A percentile compares a stretch with the other conserved stretches of the same genome.
Evolutionary conservation across 2,329 filamentous ascomycete species (phyloP).

Genomic region (Helminthosporium solani): DNA sequence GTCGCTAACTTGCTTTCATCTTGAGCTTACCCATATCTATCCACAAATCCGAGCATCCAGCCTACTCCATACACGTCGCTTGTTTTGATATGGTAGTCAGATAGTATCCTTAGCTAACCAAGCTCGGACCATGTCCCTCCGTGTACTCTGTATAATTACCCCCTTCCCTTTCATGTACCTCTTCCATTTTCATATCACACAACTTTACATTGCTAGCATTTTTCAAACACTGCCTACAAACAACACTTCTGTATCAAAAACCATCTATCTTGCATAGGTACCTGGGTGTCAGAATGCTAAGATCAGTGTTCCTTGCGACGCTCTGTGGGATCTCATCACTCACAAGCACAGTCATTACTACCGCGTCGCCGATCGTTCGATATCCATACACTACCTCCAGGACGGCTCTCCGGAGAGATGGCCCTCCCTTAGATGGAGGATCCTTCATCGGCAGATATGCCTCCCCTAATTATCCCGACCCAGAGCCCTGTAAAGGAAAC

Average conservation of each 20-base stretch:
- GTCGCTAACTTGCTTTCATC: neutral
- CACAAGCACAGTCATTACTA: neutral
- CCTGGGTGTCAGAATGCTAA: slow-evolving; percentile 5
- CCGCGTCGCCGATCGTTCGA: neutral
- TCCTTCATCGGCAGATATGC: neutral
- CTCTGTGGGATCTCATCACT: slow-evolving; percentile 10
- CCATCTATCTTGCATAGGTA: slow-evolving; percentile 5
- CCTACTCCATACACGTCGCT: neutral
- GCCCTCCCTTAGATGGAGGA: neutral
- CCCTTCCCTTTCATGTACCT: neutral
- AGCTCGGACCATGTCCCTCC: too few species aligned
- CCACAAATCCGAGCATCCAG: neutral
- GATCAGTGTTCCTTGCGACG: slow-evolving; percentile 1
- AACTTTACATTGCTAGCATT: neutral
- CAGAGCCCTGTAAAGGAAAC: slow-evolving; percentile 7
- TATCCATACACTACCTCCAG: neutral
- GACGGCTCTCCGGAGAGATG: neutral
- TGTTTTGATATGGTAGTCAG: neutral
- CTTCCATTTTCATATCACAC: neutral
- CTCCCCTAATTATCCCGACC: neutral
- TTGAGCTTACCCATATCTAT: neutral
- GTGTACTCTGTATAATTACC: neutral
- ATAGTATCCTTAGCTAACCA: neutral
- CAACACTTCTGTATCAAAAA: neutral
- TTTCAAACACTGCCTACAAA: neutral